phyloP scores from a whole-genome alignment of 2,329 filamentous ascomycete species.

The Ophiostoma novo-ulmi region DNA sequence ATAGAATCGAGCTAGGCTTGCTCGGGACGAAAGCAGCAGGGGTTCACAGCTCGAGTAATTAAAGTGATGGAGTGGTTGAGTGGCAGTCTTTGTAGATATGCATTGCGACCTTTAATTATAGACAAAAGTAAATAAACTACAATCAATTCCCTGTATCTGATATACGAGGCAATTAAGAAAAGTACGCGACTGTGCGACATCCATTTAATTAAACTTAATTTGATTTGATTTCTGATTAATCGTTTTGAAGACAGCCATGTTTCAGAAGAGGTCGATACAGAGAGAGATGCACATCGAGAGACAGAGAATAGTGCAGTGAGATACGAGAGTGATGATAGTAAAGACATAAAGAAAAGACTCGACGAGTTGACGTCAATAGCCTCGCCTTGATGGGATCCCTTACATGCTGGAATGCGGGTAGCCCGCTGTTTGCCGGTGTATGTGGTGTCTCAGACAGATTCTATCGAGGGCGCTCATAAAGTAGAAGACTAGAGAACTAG shows the following conservation, averaged over 20 bases:
- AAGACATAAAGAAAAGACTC: neutral
- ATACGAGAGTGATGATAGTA: neutral
- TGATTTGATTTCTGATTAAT: neutral
- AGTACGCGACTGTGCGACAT: slow-evolving; percentile 9
- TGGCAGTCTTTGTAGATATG: neutral
- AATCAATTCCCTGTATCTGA: neutral
- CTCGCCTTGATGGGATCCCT: neutral
- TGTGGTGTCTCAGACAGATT: neutral
- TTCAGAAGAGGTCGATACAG: neutral
- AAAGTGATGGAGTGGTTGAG: neutral
- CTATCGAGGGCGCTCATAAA: neutral
- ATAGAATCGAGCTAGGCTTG: slow-evolving; percentile 13
- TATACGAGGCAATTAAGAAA: neutral
- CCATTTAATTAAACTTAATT: neutral
- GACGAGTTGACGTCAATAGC: neutral
- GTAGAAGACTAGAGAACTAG: neutral
- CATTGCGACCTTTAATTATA: neutral
- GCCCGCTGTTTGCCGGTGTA: slow-evolving; percentile 9
- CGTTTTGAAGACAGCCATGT: neutral
- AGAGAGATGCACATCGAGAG: neutral
- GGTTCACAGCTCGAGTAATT: slow-evolving; percentile 2
- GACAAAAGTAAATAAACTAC: neutral
- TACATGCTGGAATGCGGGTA: slow-evolving; percentile 13
- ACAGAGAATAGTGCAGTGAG: neutral
- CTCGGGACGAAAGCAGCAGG: neutral